phyloP scores from a whole-genome alignment of 768 basidiomycete species.

The Dioszegia hungarica region DNA sequence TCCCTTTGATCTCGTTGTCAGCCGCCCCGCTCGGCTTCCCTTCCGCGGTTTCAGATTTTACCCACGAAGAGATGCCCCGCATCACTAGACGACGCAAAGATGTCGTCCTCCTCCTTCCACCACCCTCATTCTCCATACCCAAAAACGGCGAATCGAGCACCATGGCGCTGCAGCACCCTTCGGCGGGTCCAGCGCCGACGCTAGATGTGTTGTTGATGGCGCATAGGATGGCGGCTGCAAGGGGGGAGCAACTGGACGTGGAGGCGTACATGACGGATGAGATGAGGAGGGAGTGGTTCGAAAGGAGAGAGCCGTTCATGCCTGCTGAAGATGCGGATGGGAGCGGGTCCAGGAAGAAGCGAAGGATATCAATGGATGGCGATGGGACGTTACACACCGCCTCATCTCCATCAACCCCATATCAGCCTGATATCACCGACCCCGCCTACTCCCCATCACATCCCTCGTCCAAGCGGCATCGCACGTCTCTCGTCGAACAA shows the following conservation, averaged over 20 bases:
- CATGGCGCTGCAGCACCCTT: not conserved
- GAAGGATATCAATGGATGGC: not conserved
- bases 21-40: not conserved
- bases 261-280: slow-evolving; percentile 27
- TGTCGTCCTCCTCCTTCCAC: slow-evolving; percentile 11
- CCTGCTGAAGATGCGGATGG: not conserved
- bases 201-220: slow-evolving; percentile 28
- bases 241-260: slow-evolving; percentile 29
- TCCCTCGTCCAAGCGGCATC: not conserved
- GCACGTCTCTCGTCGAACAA: not conserved
- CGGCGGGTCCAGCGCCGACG: not conserved
- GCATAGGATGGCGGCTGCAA: slow-evolving; percentile 16
- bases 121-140: slow-evolving; percentile 1
- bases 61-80: slow-evolving; percentile 3
- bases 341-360: not conserved
- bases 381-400: not conserved
- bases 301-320: slow-evolving; percentile 1
- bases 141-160: not conserved
- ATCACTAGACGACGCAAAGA: not conserved
- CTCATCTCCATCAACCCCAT: not conserved
- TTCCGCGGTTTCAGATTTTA: not conserved
- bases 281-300: slow-evolving; percentile 22
- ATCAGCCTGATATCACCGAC: not conserved
- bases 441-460: not conserved
- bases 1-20: not conserved